Percentiles rank a stretch among this genome's conserved stretches.
Conservation (phyloP, 495 filamentous ascomycete genomes). For the Aspergillus ostianus region DNA sequence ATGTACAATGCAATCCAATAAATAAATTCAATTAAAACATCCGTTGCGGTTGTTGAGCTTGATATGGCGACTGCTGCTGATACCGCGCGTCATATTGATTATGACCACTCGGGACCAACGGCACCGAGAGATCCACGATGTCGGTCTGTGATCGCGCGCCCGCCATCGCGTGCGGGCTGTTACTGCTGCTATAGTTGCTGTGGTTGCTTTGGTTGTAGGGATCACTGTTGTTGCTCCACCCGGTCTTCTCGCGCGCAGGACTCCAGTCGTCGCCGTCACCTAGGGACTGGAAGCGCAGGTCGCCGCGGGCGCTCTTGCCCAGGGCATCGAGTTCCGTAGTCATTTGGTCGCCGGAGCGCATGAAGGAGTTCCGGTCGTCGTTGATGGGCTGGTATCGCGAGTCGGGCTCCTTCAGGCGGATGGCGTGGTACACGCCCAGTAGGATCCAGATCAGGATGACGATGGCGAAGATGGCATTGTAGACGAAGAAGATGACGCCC, state of each 20-base stretch:
- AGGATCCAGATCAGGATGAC: conserved; percentile 86
- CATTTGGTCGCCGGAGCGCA: conserved; percentile 90
- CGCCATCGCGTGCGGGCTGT: background rate
- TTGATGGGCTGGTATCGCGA: conserved; percentile 95
- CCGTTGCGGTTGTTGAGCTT: background rate
- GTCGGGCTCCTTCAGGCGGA: conserved; percentile 93
- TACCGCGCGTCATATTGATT: background rate
- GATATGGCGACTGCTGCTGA: background rate
- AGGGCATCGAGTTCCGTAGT: conserved; percentile 90
- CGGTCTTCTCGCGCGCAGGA: background rate
- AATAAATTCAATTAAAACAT: too few relatives aligned
- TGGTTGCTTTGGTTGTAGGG: background rate
- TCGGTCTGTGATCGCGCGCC: background rate
- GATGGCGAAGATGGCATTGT: conserved; percentile 84
- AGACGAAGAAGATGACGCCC: conserved; percentile 89
- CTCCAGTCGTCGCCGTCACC: background rate
- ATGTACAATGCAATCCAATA: too few relatives aligned
- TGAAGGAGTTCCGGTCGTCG: conserved; percentile 94
- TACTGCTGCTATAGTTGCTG: background rate
- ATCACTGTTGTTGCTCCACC: background rate
- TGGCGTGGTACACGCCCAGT: conserved; percentile 74
- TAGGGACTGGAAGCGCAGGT: conserved; percentile 32
- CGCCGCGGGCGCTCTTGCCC: conserved; percentile 86
- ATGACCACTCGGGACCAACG: background rate
- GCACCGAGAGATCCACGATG: background rate